Evolutionary conservation across 1,139 yeast species (phyloP), one percentile per base, ranked within the genome.

Genomic region (Blastobotrys illinoisensis): DNA sequence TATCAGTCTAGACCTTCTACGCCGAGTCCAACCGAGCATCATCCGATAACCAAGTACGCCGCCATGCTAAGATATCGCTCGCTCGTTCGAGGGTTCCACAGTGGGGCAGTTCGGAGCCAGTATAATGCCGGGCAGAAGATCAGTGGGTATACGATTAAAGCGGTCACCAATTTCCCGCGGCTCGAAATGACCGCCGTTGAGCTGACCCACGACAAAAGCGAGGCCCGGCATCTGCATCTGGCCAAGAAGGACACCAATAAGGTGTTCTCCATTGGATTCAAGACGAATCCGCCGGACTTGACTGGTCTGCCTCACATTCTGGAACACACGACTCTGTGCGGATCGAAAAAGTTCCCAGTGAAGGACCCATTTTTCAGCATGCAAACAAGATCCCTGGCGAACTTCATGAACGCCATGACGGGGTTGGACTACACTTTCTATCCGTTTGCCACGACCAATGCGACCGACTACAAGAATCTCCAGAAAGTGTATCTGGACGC

Each of bases 331-430:
- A 90, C 98, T 1, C 74, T 93, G 44, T 93, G 99, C 73, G 99
- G 99, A 2, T 88, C 97, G 1, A 76, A 79, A 56, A 87, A 86
- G 67, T 93, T 81, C 69, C 98, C 97, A 0, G 97, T 93, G 1
- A 78, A 97, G 62, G 99, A 93, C 71, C 99, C 99, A 2, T 93
- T 93, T 71, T 95, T 93, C 79, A 91, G 93, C 70, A 93, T 93
- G 99, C 77, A 93, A 56, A 93, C 91, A 67, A 75, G 98, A 62
- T 73, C 89, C 16, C 74, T 93, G 64, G 85, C 97, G 45, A 93
- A 89, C 69, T 93, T 90, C 71, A 93, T 93, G 99, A 93, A 93
- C 69, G 99, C 99, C 13, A 88, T 93, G 97, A 93, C 99, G 0
- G 99, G 96, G 16, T 91, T 88, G 62, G 98, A 93, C 70, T 90